phyloP scores from a whole-genome alignment of 139 green algal genomes.

The Ulvella scutata region DNA sequence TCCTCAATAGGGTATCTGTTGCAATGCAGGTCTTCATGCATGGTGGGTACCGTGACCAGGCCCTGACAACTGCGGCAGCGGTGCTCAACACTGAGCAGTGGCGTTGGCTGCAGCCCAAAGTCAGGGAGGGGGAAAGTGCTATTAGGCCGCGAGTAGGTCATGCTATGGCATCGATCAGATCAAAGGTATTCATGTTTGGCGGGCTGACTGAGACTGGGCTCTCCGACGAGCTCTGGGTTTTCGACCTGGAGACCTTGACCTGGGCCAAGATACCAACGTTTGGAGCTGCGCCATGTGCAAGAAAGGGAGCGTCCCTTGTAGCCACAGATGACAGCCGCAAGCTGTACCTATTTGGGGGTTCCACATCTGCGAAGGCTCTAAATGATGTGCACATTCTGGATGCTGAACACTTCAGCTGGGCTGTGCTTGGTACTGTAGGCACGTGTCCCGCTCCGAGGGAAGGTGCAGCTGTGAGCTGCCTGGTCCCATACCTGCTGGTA shows the following conservation, averaged over 20 bases:
- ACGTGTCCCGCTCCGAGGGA: slow-evolving; percentile 24
- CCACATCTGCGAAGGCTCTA: slow-evolving; percentile 21
- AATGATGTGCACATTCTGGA: slow-evolving; percentile 49
- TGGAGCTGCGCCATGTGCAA: slow-evolving; percentile 18
- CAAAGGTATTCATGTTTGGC: slow-evolving; percentile 48
- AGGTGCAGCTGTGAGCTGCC: slow-evolving; percentile 22
- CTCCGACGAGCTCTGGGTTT: slow-evolving; percentile 54
- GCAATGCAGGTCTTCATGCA: neutral
- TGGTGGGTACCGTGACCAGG: neutral
- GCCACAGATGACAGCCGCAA: slow-evolving; percentile 42
- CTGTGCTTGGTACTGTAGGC: slow-evolving; percentile 14
- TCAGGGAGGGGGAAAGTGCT: neutral
- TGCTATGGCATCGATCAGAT: neutral
- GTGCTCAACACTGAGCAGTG: neutral
- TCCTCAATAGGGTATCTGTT: no score
- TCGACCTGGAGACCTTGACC: slow-evolving; percentile 34
- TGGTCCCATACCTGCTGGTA: slow-evolving; percentile 45
- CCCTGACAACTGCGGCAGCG: neutral
- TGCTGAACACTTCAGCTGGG: slow-evolving; percentile 30
- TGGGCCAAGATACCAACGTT: slow-evolving; percentile 39
- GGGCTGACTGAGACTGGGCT: slow-evolving; percentile 31
- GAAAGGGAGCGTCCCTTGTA: slow-evolving; percentile 20
- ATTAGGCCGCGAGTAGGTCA: neutral
- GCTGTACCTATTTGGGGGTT: slow-evolving; percentile 45
- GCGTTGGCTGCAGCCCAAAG: neutral